Percentiles rank a stretch among this genome's conserved stretches.
Conservation (phyloP, 2,329 filamentous ascomycete species). For the Myotisia sp. region DNA sequence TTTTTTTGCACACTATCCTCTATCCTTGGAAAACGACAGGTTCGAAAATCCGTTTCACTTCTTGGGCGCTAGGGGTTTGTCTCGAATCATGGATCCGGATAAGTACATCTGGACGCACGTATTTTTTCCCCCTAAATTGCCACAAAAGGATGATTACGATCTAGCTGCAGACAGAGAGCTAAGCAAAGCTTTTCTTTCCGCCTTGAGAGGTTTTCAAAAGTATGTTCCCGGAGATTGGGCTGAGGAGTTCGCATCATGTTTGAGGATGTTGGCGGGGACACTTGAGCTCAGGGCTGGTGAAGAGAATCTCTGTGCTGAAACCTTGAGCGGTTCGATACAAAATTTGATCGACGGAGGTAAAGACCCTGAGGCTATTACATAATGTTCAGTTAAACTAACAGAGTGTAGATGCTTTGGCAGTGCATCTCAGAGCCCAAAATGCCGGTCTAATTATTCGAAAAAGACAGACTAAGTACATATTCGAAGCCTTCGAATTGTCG, state of each 20-base stretch:
- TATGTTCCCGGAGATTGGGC: not conserved
- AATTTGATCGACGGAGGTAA: too few species aligned
- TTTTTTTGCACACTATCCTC: too few species aligned
- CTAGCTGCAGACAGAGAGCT: not conserved
- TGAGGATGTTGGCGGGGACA: not conserved
- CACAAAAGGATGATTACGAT: constrained; percentile 24
- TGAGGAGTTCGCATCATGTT: not conserved
- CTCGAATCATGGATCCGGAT: too few species aligned
- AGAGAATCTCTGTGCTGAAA: too few species aligned
- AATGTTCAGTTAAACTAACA: too few species aligned
- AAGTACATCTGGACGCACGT: constrained; percentile 32
- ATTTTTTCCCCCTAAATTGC: constrained; percentile 37
- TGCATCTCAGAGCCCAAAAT: constrained; percentile 33
- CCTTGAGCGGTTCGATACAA: too few species aligned
- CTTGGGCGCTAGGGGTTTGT: too few species aligned
- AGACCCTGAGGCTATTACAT: too few species aligned
- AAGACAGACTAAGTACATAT: constrained; percentile 14
- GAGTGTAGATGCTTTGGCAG: constrained; percentile 19
- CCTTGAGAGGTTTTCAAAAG: not conserved
- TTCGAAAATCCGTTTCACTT: too few species aligned
- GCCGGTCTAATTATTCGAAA: constrained; percentile 28
- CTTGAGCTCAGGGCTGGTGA: not conserved
- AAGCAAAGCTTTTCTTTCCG: not conserved
- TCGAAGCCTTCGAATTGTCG: constrained; percentile 35
- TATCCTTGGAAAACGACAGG: too few species aligned